Evolutionary conservation across 1,284 basidiomycete genomes (phyloP).

Genomic region (Ceratobasidium sp.): DNA sequence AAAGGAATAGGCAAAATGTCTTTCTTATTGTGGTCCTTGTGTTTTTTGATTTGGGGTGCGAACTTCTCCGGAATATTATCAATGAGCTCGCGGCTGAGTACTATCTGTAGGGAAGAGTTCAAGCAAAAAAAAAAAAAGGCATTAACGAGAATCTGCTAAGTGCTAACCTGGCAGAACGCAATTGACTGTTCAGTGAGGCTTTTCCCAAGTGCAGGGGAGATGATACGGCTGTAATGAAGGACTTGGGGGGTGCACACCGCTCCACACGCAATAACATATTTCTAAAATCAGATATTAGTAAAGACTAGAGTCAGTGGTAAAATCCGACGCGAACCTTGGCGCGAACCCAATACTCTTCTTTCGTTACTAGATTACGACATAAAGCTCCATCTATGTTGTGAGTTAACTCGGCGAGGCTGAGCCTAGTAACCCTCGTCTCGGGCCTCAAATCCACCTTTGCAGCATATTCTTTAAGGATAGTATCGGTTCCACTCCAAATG

Average conservation of each 20-base stretch:
- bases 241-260: conserved; percentile 29
- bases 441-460: neutral
- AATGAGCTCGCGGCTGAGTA: conserved; percentile 7
- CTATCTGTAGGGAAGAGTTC: neutral
- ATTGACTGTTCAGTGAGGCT: conserved; percentile 31
- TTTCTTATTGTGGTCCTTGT: conserved; percentile 51
- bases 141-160: neutral
- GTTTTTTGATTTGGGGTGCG: conserved; percentile 39
- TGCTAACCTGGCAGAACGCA: conserved; percentile 37
- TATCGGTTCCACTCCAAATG: conserved; percentile 31
- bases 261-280: conserved; percentile 30
- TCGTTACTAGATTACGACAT: neutral
- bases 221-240: conserved; percentile 28
- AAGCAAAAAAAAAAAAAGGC: neutral
- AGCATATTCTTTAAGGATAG: conserved; percentile 21
- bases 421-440: neutral
- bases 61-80: neutral
- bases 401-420: neutral
- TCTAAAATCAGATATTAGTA: neutral
- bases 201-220: conserved; percentile 1
- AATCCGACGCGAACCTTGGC: conserved; percentile 5
- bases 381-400: neutral
- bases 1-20: conserved; percentile 50
- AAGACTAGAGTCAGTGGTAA: neutral
- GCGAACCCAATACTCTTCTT: neutral